These are phyloP conservation scores for Dissoconium aciculare DNA, from an alignment of 2,329 filamentous ascomycete genomes.

Conservation along the genomic window DNA sequence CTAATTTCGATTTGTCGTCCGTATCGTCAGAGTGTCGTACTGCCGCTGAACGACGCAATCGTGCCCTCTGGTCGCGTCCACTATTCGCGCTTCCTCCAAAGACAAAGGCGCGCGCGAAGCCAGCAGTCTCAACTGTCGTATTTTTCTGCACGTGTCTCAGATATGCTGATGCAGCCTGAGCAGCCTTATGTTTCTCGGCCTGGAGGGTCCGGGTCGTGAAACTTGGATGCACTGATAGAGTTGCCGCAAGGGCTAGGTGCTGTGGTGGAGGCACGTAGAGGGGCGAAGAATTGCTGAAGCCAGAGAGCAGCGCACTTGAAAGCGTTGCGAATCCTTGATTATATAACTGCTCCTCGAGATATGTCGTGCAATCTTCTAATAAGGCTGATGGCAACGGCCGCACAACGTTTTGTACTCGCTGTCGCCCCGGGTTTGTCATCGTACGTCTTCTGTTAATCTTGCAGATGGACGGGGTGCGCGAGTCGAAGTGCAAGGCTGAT, in stretches of 20 bases:
- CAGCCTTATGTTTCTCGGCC: constrained; percentile 44
- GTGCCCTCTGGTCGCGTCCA: constrained; percentile 11
- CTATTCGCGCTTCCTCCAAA: constrained; percentile 34
- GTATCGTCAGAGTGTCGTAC: too few species aligned
- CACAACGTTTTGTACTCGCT: too few species aligned
- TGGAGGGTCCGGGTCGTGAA: constrained; percentile 59
- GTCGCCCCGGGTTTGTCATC: too few species aligned
- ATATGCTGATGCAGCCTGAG: constrained; percentile 53
- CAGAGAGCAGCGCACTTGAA: constrained; percentile 45
- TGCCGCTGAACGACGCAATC: constrained; percentile 5
- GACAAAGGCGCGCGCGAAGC: constrained; percentile 54
- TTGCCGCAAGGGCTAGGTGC: constrained; percentile 63
- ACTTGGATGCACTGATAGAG: constrained; percentile 65
- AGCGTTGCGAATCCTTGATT: constrained; percentile 39
- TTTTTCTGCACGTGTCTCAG: constrained; percentile 51
- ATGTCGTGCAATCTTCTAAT: constrained; percentile 45
- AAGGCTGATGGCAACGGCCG: background rate
- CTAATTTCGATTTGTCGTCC: too few species aligned
- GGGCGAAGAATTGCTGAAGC: constrained; percentile 31
- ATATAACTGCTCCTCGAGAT: constrained; percentile 58
- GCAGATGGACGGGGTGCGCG: too few species aligned
- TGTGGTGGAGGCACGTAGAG: constrained; percentile 53
- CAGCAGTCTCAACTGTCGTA: constrained; percentile 55
- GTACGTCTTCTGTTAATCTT: too few species aligned
- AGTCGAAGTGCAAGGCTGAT: too few species aligned